A percentile compares a stretch with the other conserved stretches of the same genome.
Conservation (phyloP, 345 rosid genomes). For the Gossypium ekmanianum region DNA sequence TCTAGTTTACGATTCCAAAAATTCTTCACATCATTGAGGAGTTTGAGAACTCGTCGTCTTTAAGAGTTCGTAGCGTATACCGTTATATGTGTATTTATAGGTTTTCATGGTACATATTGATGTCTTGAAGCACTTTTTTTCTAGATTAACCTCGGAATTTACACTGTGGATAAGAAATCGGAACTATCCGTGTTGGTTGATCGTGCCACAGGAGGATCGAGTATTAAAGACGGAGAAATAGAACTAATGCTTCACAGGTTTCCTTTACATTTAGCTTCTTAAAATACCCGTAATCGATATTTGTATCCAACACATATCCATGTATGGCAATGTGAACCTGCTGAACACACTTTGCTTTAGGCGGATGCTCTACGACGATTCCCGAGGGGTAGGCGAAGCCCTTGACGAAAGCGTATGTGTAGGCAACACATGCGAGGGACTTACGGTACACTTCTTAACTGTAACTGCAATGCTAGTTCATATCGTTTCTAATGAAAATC, state of each 20-base stretch:
- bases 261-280: background rate
- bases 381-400: conserved; percentile 65
- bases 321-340: background rate
- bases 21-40: background rate
- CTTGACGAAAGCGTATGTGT: conserved; percentile 59
- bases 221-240: conserved; percentile 70
- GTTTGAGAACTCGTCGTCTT: background rate
- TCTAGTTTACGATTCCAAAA: background rate
- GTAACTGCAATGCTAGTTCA: background rate
- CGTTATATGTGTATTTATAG: background rate
- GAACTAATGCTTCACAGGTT: conserved; percentile 94
- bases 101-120: background rate
- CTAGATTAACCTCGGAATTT: conserved; percentile 82
- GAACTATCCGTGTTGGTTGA: conserved; percentile 85
- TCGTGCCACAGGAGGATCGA: conserved; percentile 77
- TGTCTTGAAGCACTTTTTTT: background rate
- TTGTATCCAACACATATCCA: background rate
- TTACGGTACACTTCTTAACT: conserved; percentile 39
- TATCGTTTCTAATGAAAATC: background rate
- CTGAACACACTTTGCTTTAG: conserved; percentile 28
- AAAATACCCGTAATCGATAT: background rate
- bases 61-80: background rate
- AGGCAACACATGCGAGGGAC: conserved; percentile 47
- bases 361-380: conserved; percentile 51
- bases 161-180: conserved; percentile 42